Conservation (phyloP, 495 filamentous ascomycete genomes). For the Tuber magnatum region DNA sequence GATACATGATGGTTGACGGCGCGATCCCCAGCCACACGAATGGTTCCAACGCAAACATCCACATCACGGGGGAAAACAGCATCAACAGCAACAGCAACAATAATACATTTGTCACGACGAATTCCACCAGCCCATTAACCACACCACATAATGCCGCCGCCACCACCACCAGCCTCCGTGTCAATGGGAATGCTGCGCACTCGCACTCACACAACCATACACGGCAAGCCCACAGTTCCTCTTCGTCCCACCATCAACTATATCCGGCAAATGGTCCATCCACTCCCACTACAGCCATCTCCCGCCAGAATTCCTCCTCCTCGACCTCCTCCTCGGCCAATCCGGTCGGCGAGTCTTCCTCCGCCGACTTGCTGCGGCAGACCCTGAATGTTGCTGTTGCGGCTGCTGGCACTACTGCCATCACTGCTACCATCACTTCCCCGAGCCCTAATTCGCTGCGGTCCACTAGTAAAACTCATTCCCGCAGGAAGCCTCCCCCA, state of each 20-base stretch:
- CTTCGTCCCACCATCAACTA: constrained; percentile 16
- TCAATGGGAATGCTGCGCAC: background rate
- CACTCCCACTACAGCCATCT: constrained; percentile 36
- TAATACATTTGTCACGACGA: background rate
- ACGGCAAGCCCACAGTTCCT: background rate
- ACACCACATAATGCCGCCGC: constrained; percentile 4
- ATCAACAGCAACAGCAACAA: constrained; percentile 18
- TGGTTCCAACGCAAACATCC: constrained; percentile 7
- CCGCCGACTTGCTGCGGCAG: constrained; percentile 35
- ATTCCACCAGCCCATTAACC: background rate
- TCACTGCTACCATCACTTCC: constrained; percentile 16
- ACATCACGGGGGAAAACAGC: constrained; percentile 22
- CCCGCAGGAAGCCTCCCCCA: constrained; percentile 30
- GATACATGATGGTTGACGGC: constrained; percentile 33
- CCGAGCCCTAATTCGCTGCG: constrained; percentile 22
- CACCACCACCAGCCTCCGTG: background rate
- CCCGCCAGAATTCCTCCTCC: constrained; percentile 38
- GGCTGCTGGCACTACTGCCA: constrained; percentile 18
- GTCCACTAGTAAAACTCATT: constrained; percentile 34
- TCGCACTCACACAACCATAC: background rate
- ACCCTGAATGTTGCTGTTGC: constrained; percentile 28
- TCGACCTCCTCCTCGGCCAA: constrained; percentile 34
- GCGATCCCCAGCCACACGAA: constrained; percentile 32
- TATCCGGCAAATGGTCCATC: constrained; percentile 34
- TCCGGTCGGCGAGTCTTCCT: constrained; percentile 34